These are phyloP conservation scores for Pythium dissimile DNA, from an alignment of 352 stramenopile species.

Conservation along the genomic window DNA sequence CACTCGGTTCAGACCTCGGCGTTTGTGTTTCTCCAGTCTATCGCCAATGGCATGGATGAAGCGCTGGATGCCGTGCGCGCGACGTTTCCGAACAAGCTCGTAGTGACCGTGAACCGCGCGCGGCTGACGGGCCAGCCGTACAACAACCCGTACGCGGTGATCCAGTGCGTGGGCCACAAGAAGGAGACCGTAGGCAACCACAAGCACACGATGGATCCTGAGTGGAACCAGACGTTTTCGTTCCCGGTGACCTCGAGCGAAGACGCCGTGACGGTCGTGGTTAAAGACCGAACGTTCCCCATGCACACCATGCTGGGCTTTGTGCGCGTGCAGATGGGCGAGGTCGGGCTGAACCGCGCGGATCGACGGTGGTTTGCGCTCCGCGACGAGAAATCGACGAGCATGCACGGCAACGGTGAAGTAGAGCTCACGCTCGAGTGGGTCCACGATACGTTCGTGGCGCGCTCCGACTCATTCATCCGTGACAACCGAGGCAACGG, in stretches of 20 bases:
- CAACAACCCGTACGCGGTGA: constrained; percentile 83
- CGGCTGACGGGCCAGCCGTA: constrained; percentile 80
- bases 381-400: constrained; percentile 62
- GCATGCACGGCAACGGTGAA: constrained; percentile 69
- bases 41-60: constrained; percentile 67
- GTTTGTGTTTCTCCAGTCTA: constrained; percentile 85
- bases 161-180: constrained; percentile 81
- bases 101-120: constrained; percentile 85
- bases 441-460: constrained; percentile 89
- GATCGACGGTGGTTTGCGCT: constrained; percentile 81
- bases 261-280: constrained; percentile 55
- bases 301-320: constrained; percentile 74
- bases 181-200: constrained; percentile 86
- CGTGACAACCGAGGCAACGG: constrained; percentile 43
- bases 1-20: constrained; percentile 85
- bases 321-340: constrained; percentile 70
- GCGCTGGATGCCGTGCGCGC: constrained; percentile 73
- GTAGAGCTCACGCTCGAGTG: constrained; percentile 89
- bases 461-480: constrained; percentile 82
- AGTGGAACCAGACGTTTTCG: constrained; percentile 90
- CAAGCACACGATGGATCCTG: constrained; percentile 87
- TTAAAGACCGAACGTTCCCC: constrained; percentile 77
- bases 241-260: constrained; percentile 81
- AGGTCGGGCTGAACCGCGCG: constrained; percentile 75
- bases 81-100: constrained; percentile 88